Evolutionary conservation across 2,329 filamentous ascomycete genomes (phyloP).

Genomic region (Phialemoniopsis sp.): DNA sequence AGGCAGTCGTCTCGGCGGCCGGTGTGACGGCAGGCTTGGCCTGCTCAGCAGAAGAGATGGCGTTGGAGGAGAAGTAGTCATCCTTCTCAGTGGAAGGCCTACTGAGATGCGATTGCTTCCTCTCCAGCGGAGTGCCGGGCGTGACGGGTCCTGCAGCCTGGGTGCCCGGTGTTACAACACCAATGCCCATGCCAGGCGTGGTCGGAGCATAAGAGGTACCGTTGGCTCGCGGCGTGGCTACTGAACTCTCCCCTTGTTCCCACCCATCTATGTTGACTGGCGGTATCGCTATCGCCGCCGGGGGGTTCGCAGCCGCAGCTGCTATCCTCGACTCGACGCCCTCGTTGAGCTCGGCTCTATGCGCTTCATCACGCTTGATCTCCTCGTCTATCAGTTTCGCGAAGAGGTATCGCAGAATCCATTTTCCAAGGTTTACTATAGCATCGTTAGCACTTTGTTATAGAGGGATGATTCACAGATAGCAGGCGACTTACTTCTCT

Average conservation of each 20-base stretch:
- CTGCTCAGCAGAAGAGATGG: slow-evolving; percentile 40
- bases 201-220: slow-evolving; percentile 53
- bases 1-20: slow-evolving; percentile 32
- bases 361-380: slow-evolving; percentile 72
- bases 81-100: slow-evolving; percentile 59
- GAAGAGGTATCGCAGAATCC: slow-evolving; percentile 92
- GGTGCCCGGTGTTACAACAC: slow-evolving; percentile 38
- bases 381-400: slow-evolving; percentile 86
- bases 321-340: slow-evolving; percentile 54
- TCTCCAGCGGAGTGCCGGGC: slow-evolving; percentile 55
- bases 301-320: slow-evolving; percentile 52
- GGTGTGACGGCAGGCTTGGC: slow-evolving; percentile 44
- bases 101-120: slow-evolving; percentile 50
- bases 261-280: slow-evolving; percentile 25
- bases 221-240: slow-evolving; percentile 61
- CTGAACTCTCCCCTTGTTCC: slow-evolving; percentile 24
- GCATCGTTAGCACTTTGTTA: slow-evolving; percentile 9
- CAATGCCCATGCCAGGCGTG: slow-evolving; percentile 76
- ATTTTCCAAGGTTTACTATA: slow-evolving; percentile 92
- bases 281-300: slow-evolving; percentile 51
- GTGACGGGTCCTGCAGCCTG: slow-evolving; percentile 2
- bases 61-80: slow-evolving; percentile 74
- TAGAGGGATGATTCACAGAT: no score
- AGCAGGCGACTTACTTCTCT: slow-evolving; percentile 64
- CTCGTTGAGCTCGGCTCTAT: slow-evolving; percentile 66